Percentiles rank a stretch among this genome's conserved stretches.
Conservation (phyloP, 1,139 yeast species). For the Hanseniaspora sp. region DNA sequence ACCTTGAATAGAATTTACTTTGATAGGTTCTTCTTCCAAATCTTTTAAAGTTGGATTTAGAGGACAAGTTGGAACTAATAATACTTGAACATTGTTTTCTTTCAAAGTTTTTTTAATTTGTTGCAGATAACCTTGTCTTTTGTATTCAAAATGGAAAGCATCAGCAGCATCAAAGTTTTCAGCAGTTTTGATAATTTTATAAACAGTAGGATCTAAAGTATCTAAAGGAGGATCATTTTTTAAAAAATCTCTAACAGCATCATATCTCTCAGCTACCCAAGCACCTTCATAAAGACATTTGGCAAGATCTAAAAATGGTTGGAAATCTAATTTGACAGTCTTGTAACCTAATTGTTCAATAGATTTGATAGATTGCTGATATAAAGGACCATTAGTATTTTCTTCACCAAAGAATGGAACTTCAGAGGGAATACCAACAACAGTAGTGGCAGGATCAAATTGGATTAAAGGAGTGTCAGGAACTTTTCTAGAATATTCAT, state of each 20-base stretch:
- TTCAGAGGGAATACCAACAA: conserved; percentile 59
- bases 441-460: conserved; percentile 47
- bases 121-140: conserved; percentile 64
- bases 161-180: conserved; percentile 69
- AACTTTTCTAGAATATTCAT: conserved; percentile 67
- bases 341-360: conserved; percentile 48
- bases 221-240: conserved; percentile 61
- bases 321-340: conserved; percentile 53
- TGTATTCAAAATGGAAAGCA: conserved; percentile 72
- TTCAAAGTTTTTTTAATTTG: conserved; percentile 45
- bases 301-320: conserved; percentile 72
- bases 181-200: conserved; percentile 64
- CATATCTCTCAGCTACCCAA: conserved; percentile 95
- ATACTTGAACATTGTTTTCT: conserved; percentile 47
- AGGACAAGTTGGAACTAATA: conserved; percentile 89
- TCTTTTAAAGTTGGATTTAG: conserved; percentile 71
- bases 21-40: conserved; percentile 65
- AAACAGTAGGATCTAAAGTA: conserved; percentile 75
- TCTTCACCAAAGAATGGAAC: conserved; percentile 71
- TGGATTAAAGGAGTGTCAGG: conserved; percentile 55
- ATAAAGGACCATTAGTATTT: conserved; percentile 57
- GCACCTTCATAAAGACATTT: conserved; percentile 88
- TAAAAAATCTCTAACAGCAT: conserved; percentile 67
- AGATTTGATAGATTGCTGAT: conserved; percentile 46
- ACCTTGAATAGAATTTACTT: conserved; percentile 79